phyloP scores from a whole-genome alignment of 225 moss, liverwort and hornwort genomes.

The Climacium dendroides region DNA sequence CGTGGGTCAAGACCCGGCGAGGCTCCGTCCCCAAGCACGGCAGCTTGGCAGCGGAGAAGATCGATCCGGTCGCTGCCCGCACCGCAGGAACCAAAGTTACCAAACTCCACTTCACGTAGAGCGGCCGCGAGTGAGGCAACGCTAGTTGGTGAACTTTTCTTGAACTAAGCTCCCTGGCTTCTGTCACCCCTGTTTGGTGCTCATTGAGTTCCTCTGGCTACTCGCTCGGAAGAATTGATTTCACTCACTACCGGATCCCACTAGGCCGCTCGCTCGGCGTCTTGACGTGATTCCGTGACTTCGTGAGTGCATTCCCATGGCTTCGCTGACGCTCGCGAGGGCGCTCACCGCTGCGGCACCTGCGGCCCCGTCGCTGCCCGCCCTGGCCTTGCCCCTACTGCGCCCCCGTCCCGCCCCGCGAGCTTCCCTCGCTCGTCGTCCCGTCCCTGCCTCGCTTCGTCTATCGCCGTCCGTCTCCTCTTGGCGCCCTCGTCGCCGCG shows the following conservation, averaged over 20 bases:
- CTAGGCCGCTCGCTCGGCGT: not conserved
- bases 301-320: not conserved
- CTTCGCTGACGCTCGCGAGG: not conserved
- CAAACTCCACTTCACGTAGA: too few relatives aligned
- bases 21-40: not conserved
- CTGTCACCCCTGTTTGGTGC: not conserved
- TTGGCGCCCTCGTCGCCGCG: not conserved
- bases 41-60: not conserved
- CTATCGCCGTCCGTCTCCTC: not conserved
- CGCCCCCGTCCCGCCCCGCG: not conserved
- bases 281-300: not conserved
- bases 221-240: not conserved
- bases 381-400: not conserved
- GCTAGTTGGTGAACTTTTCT: not conserved
- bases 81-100: not conserved
- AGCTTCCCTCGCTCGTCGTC: not conserved
- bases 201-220: not conserved
- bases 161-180: not conserved
- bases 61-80: not conserved
- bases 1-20: not conserved
- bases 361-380: not conserved
- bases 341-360: not conserved
- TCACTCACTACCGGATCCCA: not conserved
- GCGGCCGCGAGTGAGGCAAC: not conserved
- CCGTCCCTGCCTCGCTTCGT: not conserved